phyloP scores from a whole-genome alignment of 768 basidiomycete species.

The Suillus luteus region DNA sequence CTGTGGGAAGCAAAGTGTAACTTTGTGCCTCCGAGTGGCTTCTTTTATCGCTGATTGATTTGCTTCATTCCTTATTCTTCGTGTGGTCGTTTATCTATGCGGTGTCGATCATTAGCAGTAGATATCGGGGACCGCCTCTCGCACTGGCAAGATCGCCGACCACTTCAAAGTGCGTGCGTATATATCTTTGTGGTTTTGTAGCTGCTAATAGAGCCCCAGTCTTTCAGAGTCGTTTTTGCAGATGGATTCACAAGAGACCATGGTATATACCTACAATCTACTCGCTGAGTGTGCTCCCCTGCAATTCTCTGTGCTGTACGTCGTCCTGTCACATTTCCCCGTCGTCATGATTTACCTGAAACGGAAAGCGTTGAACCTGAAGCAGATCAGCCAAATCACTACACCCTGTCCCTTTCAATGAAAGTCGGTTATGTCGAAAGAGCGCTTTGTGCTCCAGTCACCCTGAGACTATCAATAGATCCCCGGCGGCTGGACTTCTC shows the following conservation, averaged over 20 bases:
- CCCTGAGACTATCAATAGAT: slow-evolving; percentile 50
- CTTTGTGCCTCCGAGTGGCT: slow-evolving; percentile 5
- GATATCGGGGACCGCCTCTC: slow-evolving; percentile 16
- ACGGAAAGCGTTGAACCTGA: slow-evolving; percentile 31
- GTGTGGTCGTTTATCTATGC: not conserved
- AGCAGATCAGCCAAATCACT: slow-evolving; percentile 35
- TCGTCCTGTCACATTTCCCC: not conserved
- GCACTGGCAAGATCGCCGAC: slow-evolving; percentile 9
- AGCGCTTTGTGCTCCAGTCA: slow-evolving; percentile 47
- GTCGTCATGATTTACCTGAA: slow-evolving; percentile 31
- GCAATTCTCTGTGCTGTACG: slow-evolving; percentile 56
- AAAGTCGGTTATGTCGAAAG: slow-evolving; percentile 59
- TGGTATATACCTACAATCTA: slow-evolving; percentile 52
- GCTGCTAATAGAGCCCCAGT: slow-evolving; percentile 20
- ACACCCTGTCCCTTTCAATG: slow-evolving; percentile 55
- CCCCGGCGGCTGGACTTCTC: slow-evolving; percentile 58
- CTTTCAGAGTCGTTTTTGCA: slow-evolving; percentile 23
- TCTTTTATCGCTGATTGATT: slow-evolving; percentile 19
- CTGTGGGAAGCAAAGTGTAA: slow-evolving; percentile 13
- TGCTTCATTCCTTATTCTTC: not conserved
- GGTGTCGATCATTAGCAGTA: slow-evolving; percentile 10
- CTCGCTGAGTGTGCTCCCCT: slow-evolving; percentile 44
- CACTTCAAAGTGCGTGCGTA: slow-evolving; percentile 19
- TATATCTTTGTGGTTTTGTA: slow-evolving; percentile 4
- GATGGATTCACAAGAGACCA: slow-evolving; percentile 25